A percentile compares a stretch with the other conserved stretches of the same genome.
Evolutionary conservation across 2,329 filamentous ascomycete species (phyloP).

Genomic region (Penicillium corylophilum): DNA sequence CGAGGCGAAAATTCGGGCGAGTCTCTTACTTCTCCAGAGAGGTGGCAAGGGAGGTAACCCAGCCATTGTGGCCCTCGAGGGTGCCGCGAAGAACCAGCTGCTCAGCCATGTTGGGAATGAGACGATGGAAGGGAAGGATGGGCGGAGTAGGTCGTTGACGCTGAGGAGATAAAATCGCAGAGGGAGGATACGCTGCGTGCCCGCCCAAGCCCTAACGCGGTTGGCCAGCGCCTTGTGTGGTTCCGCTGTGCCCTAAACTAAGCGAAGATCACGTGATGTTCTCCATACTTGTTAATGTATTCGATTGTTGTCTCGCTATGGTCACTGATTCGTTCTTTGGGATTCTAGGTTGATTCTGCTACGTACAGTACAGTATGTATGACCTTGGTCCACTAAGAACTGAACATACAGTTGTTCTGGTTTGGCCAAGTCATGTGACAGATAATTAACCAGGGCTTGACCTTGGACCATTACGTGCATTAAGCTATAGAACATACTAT

Average conservation of each 20-base stretch:
- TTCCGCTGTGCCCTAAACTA: conserved; percentile 32
- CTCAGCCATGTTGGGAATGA: conserved; percentile 70
- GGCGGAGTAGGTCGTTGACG: conserved; percentile 44
- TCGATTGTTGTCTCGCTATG: not conserved
- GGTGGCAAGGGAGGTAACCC: conserved; percentile 97
- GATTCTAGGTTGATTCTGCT: too few species aligned
- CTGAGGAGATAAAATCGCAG: conserved; percentile 41
- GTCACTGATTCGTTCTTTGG: not conserved
- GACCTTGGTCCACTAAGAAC: not conserved
- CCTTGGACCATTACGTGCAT: not conserved
- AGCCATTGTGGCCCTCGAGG: conserved; percentile 99
- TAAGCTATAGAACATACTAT: not conserved
- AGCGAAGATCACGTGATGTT: conserved; percentile 35
- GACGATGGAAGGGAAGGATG: conserved; percentile 41
- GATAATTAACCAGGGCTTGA: too few species aligned
- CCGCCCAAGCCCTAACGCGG: conserved; percentile 42
- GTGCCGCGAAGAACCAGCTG: conserved; percentile 94
- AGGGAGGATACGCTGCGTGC: conserved; percentile 37
- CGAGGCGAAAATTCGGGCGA: conserved; percentile 22
- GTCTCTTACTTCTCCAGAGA: conserved; percentile 90
- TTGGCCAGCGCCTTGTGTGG: conserved; percentile 30
- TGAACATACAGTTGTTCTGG: not conserved
- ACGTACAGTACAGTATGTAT: too few species aligned
- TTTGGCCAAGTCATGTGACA: not conserved
- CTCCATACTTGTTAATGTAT: conserved; percentile 3